Conservation (phyloP, 805 yeast species). For the Starmerella davenportii region DNA sequence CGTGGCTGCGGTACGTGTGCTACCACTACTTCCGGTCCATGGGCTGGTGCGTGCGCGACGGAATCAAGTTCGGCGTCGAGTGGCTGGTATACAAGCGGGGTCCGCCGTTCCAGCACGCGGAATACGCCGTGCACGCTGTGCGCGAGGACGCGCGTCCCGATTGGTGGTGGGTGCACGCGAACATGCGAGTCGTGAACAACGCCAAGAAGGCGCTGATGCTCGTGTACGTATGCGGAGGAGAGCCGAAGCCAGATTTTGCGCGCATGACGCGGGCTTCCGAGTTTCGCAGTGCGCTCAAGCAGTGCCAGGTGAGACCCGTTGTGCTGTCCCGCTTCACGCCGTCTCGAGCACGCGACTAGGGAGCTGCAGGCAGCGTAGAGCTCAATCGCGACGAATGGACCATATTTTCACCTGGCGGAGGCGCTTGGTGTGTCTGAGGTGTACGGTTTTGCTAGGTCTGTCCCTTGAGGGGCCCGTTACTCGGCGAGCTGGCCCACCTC, state of each 20-base stretch:
- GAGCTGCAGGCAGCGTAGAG: no score
- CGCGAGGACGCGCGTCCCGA: conserved; percentile 25
- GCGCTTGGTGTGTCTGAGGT: no score
- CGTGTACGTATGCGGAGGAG: conserved; percentile 44
- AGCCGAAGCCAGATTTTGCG: conserved; percentile 15
- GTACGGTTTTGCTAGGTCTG: no score
- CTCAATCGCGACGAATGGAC: no score
- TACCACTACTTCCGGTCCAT: conserved; percentile 74
- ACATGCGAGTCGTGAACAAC: conserved; percentile 67
- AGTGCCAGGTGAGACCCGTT: conserved; percentile 44
- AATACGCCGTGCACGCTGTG: conserved; percentile 46
- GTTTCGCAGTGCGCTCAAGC: conserved; percentile 25
- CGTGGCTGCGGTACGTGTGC: conserved; percentile 40
- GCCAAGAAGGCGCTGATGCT: conserved; percentile 65
- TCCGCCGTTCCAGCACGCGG: conserved; percentile 92
- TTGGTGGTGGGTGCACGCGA: conserved; percentile 48
- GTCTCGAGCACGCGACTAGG: conserved; percentile 59
- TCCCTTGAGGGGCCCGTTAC: no score
- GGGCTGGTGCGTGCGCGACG: conserved; percentile 91
- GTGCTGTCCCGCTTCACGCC: conserved; percentile 73
- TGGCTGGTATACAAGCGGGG: conserved; percentile 70
- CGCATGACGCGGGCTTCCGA: conserved; percentile 11
- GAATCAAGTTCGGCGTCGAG: conserved; percentile 85
- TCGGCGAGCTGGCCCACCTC: no score
- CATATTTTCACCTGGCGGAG: no score